Base-by-base conservation (phyloP, 768 basidiomycete genomes). In the Exidia glandulosa region DNA sequence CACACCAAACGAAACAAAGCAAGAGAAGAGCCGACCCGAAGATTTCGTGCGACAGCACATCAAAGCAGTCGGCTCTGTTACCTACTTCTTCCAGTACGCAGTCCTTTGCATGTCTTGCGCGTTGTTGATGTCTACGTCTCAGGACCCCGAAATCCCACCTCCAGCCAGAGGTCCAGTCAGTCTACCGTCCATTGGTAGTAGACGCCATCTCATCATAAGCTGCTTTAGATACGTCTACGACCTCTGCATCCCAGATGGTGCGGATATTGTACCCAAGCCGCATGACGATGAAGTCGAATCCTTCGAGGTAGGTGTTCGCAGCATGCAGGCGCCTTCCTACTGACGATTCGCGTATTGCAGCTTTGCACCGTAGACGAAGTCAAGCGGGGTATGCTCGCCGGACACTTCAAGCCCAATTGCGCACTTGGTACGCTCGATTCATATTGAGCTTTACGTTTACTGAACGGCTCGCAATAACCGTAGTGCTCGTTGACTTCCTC, bases 201-300 rank as follows among this genome's bases (percentile, higher is more conserved):
- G 13, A n/a, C 6, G 10, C 41, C 19, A 6, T 6, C 10, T 6
- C 19, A 5, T 45, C 41, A 45, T 19, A 19, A 45, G n/a, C n/a
- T 32, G 3, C 33, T 31, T 9, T 66, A 91, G 90, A 77, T 94
- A 90, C 68, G 75, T 87, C 27, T 98, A 93, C 66, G 92, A 97
- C 66, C 75, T 97, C 55, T 71, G 72, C 55, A 79, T 96, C 25
- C 92, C 91, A 0, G 63, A 74, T 4, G 73, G 71, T 32, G 67
- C 82, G 73, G 63, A 68, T 19, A 82, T 87, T 63, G 75, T 76
- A 54, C 91, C 90, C 6, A 77, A 77, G 57, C 91, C 94, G 0
- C 76, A 82, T 25, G 96, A 99, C 64, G 94, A 91, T 29, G 96
- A 99, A 69, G 96, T 96, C 2, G 94, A 96, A 68, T 86, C 81